These are phyloP conservation scores for Neurospora tetraspora DNA, from an alignment of 495 filamentous ascomycete species.

Conservation along the genomic window DNA sequence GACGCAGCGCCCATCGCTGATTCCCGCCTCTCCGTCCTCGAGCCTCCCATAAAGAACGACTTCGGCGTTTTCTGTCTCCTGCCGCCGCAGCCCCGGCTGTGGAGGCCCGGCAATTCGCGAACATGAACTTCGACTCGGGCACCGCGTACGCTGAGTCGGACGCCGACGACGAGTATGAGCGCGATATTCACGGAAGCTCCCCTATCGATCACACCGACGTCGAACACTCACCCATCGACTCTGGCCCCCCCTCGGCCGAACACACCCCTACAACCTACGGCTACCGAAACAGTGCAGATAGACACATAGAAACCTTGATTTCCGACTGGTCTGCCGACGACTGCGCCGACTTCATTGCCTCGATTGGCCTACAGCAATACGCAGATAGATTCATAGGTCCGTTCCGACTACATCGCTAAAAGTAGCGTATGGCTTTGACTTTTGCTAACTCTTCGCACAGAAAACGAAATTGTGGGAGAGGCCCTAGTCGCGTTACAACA, in stretches of 20 bases:
- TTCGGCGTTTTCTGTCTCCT: background rate
- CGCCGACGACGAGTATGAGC: conserved; percentile 90
- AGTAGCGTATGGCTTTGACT: background rate
- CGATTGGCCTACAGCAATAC: conserved; percentile 76
- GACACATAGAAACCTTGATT: conserved; percentile 68
- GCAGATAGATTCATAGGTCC: conserved; percentile 64
- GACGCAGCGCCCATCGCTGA: background rate
- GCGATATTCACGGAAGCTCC: conserved; percentile 61
- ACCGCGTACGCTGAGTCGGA: conserved; percentile 75
- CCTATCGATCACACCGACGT: conserved; percentile 66
- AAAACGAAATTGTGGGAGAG: conserved; percentile 90
- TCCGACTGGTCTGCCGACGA: conserved; percentile 84
- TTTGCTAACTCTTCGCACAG: conserved; percentile 39
- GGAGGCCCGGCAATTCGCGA: conserved; percentile 19
- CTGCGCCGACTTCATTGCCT: conserved; percentile 73
- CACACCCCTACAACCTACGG: conserved; percentile 88
- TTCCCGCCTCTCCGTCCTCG: background rate
- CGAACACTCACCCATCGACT: conserved; percentile 71
- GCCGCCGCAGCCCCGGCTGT: conserved; percentile 15
- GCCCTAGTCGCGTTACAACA: conserved; percentile 81
- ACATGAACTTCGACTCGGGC: conserved; percentile 49
- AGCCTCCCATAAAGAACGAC: background rate
- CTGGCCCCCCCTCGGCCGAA: conserved; percentile 67
- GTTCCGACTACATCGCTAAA: conserved; percentile 3
- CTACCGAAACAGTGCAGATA: conserved; percentile 53